Evolutionary conservation across 352 stramenopile genomes (phyloP), one percentile per base, ranked within the genome.

Genomic region (Globisporangium emineosum): DNA sequence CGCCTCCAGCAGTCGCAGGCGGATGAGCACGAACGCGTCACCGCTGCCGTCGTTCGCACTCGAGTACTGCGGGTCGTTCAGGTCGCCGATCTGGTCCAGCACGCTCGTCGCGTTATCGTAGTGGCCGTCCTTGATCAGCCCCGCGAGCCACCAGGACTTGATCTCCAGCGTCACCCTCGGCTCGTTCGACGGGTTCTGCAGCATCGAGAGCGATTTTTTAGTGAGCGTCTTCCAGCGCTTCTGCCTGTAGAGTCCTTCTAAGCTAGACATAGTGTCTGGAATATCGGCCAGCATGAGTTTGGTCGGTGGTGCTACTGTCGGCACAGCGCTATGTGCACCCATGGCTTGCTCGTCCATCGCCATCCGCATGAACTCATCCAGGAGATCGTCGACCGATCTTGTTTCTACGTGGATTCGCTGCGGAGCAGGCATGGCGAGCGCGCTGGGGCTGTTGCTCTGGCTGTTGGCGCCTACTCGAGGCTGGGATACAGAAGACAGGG

Each of bases 81-180:
- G 64, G 54, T 82, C 70, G n/a, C 81, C 85, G 30, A 94, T 84
- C 70, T 94, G 80, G 61, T 91, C 77, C 25, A 94, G 66, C 21
- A 90, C 72, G 57, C 78, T 89, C 23, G 82, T 73, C 1, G 81
- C 79, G 52, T 91, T 89, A 60, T 94, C 85, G 54, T 90, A 89
- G 42, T 89, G 80, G 10, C 81, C 81, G 23, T 91, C 79, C 51
- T 92, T 91, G 57, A 92, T 91, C 5, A 92, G 71, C 0, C 79
- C 85, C 6, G 83, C 83, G 62, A 94, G 78, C 79, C 78, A 90
- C 85, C 85, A 94, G 13, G 85, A 90, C 65, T 92, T 91, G 65
- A 90, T 88, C 64, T 86, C 77, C 23, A 91, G 65, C 50, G 75
- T 83, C 67, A 75, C 47, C 21, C 68, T 68, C 19, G 71, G 62